Percentiles rank a stretch among this genome's conserved stretches.
Evolutionary conservation across 2,329 filamentous ascomycete genomes (phyloP).

Genomic region (Penicillium capsulatum): DNA sequence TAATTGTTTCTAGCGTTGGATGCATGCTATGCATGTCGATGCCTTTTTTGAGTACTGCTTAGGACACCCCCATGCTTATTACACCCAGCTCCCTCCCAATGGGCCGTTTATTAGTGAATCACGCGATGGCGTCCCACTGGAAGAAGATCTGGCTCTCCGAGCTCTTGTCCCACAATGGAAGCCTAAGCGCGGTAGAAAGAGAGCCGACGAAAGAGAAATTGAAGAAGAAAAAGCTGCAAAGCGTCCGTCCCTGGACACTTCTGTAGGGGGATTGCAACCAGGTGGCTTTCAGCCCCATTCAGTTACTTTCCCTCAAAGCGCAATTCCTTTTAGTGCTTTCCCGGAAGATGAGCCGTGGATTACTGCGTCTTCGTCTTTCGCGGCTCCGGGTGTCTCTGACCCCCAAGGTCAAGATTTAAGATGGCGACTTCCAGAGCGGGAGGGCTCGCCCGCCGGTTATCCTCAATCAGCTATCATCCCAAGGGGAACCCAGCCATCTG

Average conservation of each 20-base stretch:
- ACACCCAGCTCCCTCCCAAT: conserved; percentile 65
- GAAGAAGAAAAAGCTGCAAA: conserved; percentile 56
- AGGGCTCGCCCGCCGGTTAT: conserved; percentile 64
- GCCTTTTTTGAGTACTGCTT: conserved; percentile 90
- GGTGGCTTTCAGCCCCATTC: conserved; percentile 41
- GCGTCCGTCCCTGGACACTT: conserved; percentile 58
- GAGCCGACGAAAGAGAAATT: conserved; percentile 57
- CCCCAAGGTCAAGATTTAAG: conserved; percentile 35
- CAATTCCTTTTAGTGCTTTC: conserved; percentile 51
- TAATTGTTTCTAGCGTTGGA: conserved; percentile 65
- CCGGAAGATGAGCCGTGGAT: conserved; percentile 49
- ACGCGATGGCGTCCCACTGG: conserved; percentile 75
- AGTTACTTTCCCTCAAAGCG: conserved; percentile 49
- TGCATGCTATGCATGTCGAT: conserved; percentile 93
- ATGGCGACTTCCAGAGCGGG: conserved; percentile 51
- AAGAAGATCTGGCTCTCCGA: conserved; percentile 83
- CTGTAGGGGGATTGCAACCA: conserved; percentile 46
- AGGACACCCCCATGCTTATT: conserved; percentile 73
- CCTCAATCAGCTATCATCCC: conserved; percentile 76
- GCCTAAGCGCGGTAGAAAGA: conserved; percentile 58
- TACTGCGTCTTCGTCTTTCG: conserved; percentile 41
- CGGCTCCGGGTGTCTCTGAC: conserved; percentile 23
- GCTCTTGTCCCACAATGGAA: conserved; percentile 73
- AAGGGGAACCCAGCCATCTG: conserved; percentile 31
- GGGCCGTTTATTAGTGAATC: conserved; percentile 60